These are phyloP conservation scores for Myxozyma sirexii DNA, from an alignment of 805 yeast species.

Conservation along the genomic window DNA sequence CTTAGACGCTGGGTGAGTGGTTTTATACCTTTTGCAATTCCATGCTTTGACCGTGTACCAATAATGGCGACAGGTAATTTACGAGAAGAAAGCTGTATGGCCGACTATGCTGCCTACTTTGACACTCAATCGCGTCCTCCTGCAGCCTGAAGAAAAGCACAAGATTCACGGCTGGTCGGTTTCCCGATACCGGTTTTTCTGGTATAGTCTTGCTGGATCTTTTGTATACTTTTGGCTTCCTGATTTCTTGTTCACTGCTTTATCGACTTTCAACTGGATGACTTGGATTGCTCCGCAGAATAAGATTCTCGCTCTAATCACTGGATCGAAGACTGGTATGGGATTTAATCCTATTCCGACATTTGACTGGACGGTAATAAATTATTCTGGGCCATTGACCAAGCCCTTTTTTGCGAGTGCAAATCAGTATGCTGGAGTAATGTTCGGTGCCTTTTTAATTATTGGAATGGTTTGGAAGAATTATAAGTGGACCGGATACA, in stretches of 20 bases:
- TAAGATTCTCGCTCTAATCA: slow-evolving; percentile 55
- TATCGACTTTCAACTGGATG: slow-evolving; percentile 65
- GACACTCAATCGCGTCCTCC: slow-evolving; percentile 57
- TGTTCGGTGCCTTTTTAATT: slow-evolving; percentile 34
- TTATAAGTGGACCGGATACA: slow-evolving; percentile 45
- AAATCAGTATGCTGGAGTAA: slow-evolving; percentile 42
- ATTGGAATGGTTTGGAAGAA: slow-evolving; percentile 48
- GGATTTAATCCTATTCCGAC: slow-evolving; percentile 48
- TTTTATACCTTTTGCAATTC: slow-evolving; percentile 47
- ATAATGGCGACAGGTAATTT: slow-evolving; percentile 51
- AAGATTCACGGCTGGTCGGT: slow-evolving; percentile 62
- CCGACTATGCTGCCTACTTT: slow-evolving; percentile 64
- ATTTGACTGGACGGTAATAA: slow-evolving; percentile 59
- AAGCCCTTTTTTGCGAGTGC: slow-evolving; percentile 63
- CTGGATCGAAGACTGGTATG: slow-evolving; percentile 57
- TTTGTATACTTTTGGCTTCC: slow-evolving; percentile 71
- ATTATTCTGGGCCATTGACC: slow-evolving; percentile 55
- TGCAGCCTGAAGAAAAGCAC: slow-evolving; percentile 38
- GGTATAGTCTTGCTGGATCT: slow-evolving; percentile 47
- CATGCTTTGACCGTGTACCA: slow-evolving; percentile 33
- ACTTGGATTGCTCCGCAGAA: slow-evolving; percentile 44
- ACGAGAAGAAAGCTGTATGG: slow-evolving; percentile 66
- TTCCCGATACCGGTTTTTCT: slow-evolving; percentile 55
- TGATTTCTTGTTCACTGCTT: slow-evolving; percentile 61
- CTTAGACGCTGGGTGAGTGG: slow-evolving; percentile 44